phyloP scores from a whole-genome alignment of 306 rosid species.

The Gleditsia sinensis region DNA sequence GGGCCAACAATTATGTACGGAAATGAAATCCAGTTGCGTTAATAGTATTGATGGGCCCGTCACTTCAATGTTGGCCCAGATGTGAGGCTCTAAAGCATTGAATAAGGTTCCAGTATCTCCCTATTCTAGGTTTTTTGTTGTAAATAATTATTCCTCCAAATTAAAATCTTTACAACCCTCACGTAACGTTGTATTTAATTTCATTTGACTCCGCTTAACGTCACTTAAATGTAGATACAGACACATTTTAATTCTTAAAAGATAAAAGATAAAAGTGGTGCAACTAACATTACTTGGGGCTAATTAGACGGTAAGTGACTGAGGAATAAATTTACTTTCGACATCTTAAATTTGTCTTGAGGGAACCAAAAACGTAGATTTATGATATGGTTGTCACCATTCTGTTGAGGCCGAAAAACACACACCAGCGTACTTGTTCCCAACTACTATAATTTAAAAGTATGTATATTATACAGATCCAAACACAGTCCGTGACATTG shows the following conservation, averaged over 20 bases:
- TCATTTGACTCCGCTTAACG: no score
- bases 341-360: not conserved
- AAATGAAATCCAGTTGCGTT: no score
- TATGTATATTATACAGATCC: not conserved
- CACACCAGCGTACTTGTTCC: no score
- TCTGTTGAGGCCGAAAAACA: no score
- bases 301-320: not conserved
- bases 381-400: no score
- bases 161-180: no score
- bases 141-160: not conserved
- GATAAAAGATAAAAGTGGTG: no score
- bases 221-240: no score
- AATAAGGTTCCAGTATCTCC: no score
- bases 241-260: no score
- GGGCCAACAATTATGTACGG: not conserved
- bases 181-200: no score
- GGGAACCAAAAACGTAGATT: not conserved
- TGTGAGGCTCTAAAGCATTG: not conserved
- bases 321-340: not conserved
- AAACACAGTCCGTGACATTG: not conserved
- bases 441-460: not conserved
- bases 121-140: not conserved
- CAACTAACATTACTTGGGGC: not conserved
- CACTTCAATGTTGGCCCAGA: not conserved
- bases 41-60: no score